Conservation (phyloP, 352 stramenopile genomes). For the Elongisporangium undulatum region DNA sequence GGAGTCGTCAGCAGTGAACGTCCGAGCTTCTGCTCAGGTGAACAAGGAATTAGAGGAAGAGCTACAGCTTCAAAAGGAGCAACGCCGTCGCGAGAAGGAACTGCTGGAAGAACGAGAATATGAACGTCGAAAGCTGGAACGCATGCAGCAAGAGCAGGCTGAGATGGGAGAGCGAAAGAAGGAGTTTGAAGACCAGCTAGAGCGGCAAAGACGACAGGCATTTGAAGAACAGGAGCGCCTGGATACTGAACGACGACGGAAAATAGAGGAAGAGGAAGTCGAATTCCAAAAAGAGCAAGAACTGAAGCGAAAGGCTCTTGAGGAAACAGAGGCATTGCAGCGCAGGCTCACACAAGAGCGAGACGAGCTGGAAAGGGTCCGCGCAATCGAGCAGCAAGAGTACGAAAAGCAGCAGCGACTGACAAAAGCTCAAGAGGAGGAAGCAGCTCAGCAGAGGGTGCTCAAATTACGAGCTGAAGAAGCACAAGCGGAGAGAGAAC, state of each 20-base stretch:
- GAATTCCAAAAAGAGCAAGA: conserved; percentile 26
- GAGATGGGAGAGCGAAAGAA: conserved; percentile 28
- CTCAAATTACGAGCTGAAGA: conserved; percentile 10
- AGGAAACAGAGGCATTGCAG: conserved; percentile 27
- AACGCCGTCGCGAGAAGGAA: conserved; percentile 36
- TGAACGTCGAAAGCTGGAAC: conserved; percentile 29
- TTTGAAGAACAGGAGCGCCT: conserved; percentile 33
- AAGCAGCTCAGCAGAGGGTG: conserved; percentile 13
- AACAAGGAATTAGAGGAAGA: conserved; percentile 4
- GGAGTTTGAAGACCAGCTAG: conserved; percentile 43
- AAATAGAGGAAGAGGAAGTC: conserved; percentile 24
- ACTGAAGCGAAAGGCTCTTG: conserved; percentile 22
- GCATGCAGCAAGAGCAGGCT: conserved; percentile 29
- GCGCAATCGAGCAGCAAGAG: conserved; percentile 8
- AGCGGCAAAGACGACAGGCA: conserved; percentile 21
- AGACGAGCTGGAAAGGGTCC: not conserved
- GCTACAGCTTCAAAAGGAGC: conserved; percentile 21
- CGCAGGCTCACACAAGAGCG: conserved; percentile 15
- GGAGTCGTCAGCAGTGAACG: no score
- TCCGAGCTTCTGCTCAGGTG: not conserved
- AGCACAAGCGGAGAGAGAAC: not conserved
- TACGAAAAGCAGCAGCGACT: conserved; percentile 17
- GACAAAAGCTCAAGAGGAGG: conserved; percentile 14
- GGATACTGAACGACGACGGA: conserved; percentile 17
- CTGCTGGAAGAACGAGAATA: conserved; percentile 46